Conservation (phyloP, 164 flowering plant genomes). For the Dillenia suffruticosa region DNA sequence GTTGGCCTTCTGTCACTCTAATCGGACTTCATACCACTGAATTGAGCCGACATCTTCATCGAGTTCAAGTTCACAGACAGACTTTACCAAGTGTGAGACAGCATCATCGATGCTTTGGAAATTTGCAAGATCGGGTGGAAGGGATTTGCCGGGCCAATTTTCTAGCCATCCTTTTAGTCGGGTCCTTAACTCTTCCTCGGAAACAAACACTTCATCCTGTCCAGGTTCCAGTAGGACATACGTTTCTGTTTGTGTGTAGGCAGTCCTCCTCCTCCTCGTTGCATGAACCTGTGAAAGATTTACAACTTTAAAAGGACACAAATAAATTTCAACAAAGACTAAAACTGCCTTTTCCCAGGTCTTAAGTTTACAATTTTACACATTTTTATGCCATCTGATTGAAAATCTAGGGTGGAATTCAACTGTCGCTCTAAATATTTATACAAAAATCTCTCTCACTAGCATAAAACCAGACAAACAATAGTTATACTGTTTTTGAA, state of each 20-base stretch:
- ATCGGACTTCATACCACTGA: constrained; percentile 84
- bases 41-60: constrained; percentile 82
- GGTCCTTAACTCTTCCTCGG: constrained; percentile 58
- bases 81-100: constrained; percentile 58
- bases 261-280: constrained; percentile 65
- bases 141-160: constrained; percentile 64
- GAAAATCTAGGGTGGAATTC: too few species aligned
- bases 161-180: constrained; percentile 65
- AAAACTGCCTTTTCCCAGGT: too few species aligned
- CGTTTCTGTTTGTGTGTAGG: constrained; percentile 42
- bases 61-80: constrained; percentile 86
- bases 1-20: constrained; percentile 35
- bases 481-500: too few species aligned
- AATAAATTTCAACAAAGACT: too few species aligned
- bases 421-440: too few species aligned
- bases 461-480: too few species aligned
- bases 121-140: constrained; percentile 77
- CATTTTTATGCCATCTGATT: too few species aligned
- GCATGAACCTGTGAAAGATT: constrained; percentile 33
- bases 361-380: too few species aligned
- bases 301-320: not conserved
- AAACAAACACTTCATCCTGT: constrained; percentile 64
- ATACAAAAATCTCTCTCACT: too few species aligned
- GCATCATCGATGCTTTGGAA: constrained; percentile 61
- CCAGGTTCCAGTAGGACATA: constrained; percentile 85